phyloP scores from a whole-genome alignment of 805 yeast species.

The Yamadazyma akitaensis region DNA sequence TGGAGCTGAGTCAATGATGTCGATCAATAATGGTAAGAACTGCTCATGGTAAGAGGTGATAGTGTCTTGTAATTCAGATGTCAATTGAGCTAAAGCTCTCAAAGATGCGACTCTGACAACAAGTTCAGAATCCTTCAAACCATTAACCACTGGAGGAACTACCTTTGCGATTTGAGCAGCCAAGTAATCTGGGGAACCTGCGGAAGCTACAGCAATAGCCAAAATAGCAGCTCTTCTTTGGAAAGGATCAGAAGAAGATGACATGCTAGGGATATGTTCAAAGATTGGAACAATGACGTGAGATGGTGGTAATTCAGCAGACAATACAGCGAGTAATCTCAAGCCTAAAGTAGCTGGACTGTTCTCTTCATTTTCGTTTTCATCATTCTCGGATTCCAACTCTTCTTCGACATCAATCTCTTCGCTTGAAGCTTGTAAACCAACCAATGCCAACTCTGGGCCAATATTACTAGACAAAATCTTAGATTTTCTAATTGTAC shows the following conservation, averaged over 20 bases:
- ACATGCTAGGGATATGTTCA: constrained; percentile 55
- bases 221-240: constrained; percentile 86
- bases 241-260: constrained; percentile 57
- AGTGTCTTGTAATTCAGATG: constrained; percentile 79
- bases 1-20: constrained; percentile 81
- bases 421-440: constrained; percentile 75
- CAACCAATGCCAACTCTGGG: constrained; percentile 69
- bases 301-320: constrained; percentile 85
- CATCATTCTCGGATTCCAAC: constrained; percentile 77
- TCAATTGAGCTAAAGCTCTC: constrained; percentile 72
- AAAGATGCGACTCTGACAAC: constrained; percentile 84
- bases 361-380: constrained; percentile 90
- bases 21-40: constrained; percentile 81
- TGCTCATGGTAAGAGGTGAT: constrained; percentile 81
- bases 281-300: constrained; percentile 84
- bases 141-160: constrained; percentile 67
- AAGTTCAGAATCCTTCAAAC: constrained; percentile 71
- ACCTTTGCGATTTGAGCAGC: constrained; percentile 71
- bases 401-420: constrained; percentile 72
- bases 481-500: constrained; percentile 77
- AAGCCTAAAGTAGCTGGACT: constrained; percentile 75
- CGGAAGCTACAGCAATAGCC: constrained; percentile 76
- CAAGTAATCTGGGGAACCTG: constrained; percentile 93
- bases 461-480: constrained; percentile 80
- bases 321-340: constrained; percentile 72